Percentiles rank a stretch among this genome's conserved stretches.
phyloP scores from a whole-genome alignment of 2,329 filamentous ascomycete species.

The Dothiorella sarmentorum region DNA sequence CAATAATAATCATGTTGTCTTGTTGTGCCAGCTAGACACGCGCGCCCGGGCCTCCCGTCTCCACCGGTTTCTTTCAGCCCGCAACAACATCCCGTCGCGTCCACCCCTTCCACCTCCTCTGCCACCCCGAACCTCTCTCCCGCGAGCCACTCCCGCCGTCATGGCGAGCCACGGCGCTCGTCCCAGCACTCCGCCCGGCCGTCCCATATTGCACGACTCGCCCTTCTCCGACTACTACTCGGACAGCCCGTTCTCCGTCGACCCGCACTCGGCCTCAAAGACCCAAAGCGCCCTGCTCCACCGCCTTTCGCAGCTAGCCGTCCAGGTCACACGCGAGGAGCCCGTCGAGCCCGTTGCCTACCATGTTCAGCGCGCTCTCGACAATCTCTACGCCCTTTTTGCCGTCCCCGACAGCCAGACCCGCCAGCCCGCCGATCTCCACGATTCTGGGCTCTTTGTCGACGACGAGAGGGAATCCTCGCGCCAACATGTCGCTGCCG shows the following conservation, averaged over 20 bases:
- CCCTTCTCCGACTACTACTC: slow-evolving; percentile 43
- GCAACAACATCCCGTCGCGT: too few relatives aligned
- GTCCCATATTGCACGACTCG: slow-evolving; percentile 28
- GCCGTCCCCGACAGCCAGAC: slow-evolving; percentile 12
- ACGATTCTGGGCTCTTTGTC: slow-evolving; percentile 15
- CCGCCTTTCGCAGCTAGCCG: slow-evolving; percentile 36
- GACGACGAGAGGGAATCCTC: slow-evolving; percentile 2
- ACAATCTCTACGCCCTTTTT: slow-evolving; percentile 11
- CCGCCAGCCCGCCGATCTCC: slow-evolving; percentile 11
- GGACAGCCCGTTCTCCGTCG: slow-evolving; percentile 30
- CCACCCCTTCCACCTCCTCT: background rate
- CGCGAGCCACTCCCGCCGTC: background rate
- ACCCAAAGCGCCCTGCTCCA: slow-evolving; percentile 28
- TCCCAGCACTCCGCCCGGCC: slow-evolving; percentile 13
- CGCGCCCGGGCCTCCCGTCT: slow-evolving; percentile 9
- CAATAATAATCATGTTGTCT: slow-evolving; percentile 25
- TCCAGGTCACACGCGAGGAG: slow-evolving; percentile 30
- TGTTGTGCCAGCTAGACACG: slow-evolving; percentile 19
- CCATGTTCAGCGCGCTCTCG: slow-evolving; percentile 9
- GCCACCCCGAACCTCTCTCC: too few relatives aligned
- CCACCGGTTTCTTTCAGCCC: slow-evolving; percentile 2
- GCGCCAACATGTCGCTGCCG: background rate
- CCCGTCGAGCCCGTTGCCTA: slow-evolving; percentile 4
- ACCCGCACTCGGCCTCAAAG: slow-evolving; percentile 3
- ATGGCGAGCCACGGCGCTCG: slow-evolving; percentile 9